A percentile compares a stretch with the other conserved stretches of the same genome.
These are phyloP conservation scores for Citeromyces matritensis DNA, from an alignment of 805 yeast species.

Conservation along the genomic window DNA sequence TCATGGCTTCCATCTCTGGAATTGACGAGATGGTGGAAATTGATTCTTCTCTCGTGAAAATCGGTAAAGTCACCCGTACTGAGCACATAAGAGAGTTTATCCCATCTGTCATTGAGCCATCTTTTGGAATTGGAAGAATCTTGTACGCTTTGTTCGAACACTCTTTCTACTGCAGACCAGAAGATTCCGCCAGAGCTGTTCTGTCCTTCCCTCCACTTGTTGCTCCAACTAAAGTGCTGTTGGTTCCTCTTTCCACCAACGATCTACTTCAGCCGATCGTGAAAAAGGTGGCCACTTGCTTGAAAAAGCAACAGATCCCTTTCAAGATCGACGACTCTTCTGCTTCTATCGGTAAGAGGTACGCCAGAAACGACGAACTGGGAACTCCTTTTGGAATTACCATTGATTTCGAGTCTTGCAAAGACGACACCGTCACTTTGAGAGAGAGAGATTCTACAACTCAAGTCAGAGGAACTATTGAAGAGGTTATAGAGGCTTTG, in stretches of 20 bases:
- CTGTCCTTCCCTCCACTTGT: conserved; percentile 88
- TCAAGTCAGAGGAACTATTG: conserved; percentile 87
- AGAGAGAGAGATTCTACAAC: conserved; percentile 96
- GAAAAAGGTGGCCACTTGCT: conserved; percentile 47
- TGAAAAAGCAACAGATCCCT: conserved; percentile 75
- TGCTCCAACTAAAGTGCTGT: conserved; percentile 94
- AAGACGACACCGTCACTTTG: conserved; percentile 79
- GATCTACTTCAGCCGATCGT: conserved; percentile 67
- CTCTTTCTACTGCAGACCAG: conserved; percentile 89
- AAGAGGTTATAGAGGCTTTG: conserved; percentile 57
- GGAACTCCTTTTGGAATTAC: conserved; percentile 99
- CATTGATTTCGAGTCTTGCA: conserved; percentile 83
- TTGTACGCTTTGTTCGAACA: conserved; percentile 89
- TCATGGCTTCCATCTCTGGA: conserved; percentile 52
- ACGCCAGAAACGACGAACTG: conserved; percentile 94
- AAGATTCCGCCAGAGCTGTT: conserved; percentile 68
- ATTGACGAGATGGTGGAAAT: conserved; percentile 52
- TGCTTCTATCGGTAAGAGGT: conserved; percentile 95
- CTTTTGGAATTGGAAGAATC: conserved; percentile 98
- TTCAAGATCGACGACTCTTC: conserved; percentile 95
- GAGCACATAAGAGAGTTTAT: conserved; percentile 91
- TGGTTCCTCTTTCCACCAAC: conserved; percentile 86
- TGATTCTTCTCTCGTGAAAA: conserved; percentile 55
- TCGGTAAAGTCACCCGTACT: conserved; percentile 63
- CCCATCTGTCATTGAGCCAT: conserved; percentile 97